A percentile compares a stretch with the other conserved stretches of the same genome.
These are phyloP conservation scores for Ulvella scutata DNA, from an alignment of 139 green algal species.

Conservation along the genomic window DNA sequence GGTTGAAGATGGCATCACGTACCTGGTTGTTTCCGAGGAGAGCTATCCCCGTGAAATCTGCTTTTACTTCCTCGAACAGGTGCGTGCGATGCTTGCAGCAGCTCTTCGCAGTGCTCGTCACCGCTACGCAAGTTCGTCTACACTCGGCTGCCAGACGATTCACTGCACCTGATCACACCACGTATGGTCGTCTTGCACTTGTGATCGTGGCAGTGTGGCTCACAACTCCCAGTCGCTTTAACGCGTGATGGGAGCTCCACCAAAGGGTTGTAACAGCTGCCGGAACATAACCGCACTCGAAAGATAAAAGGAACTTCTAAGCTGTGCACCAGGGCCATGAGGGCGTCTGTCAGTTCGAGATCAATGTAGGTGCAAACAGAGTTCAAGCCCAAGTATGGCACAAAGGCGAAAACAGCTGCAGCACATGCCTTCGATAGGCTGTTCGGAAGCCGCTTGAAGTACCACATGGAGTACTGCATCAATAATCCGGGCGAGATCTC, in stretches of 20 bases:
- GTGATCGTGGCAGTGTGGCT: too few species aligned
- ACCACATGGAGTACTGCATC: constrained; percentile 86
- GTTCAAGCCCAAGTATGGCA: constrained; percentile 48
- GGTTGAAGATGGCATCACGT: constrained; percentile 54
- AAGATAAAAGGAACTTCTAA: too few species aligned
- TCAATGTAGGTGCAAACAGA: constrained; percentile 13
- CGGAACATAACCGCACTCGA: too few species aligned
- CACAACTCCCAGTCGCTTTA: too few species aligned
- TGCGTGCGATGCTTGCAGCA: too few species aligned
- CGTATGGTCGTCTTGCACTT: too few species aligned
- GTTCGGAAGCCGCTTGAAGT: constrained; percentile 68
- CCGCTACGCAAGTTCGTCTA: too few species aligned
- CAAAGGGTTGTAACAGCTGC: too few species aligned
- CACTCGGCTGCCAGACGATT: too few species aligned
- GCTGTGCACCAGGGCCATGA: constrained; percentile 9
- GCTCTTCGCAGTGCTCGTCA: too few species aligned
- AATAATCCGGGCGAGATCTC: constrained; percentile 84
- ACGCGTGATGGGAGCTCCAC: too few species aligned
- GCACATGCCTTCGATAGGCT: constrained; percentile 67
- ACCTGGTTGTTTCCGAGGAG: constrained; percentile 86
- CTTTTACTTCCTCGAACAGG: constrained; percentile 82
- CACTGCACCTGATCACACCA: too few species aligned
- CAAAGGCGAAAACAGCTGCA: constrained; percentile 35
- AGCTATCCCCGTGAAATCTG: constrained; percentile 77
- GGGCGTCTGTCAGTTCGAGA: not conserved